phyloP scores from a whole-genome alignment of 495 filamentous ascomycete genomes.

The Talaromyces trachyspermus region DNA sequence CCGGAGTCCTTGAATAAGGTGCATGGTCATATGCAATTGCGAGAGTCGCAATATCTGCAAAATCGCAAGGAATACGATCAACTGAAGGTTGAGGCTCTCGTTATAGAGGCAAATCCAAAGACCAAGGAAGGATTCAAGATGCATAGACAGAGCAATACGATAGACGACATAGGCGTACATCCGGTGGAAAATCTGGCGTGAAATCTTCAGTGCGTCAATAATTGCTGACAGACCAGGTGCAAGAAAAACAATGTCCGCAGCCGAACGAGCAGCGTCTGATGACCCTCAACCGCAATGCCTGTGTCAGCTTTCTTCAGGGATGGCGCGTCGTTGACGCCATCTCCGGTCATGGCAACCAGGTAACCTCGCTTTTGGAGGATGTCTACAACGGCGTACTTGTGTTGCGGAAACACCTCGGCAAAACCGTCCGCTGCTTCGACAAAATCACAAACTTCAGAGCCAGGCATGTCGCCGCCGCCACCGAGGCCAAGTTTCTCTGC shows the following conservation, averaged over 20 bases:
- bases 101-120: constrained; percentile 86
- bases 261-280: constrained; percentile 85
- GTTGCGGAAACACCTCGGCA: constrained; percentile 90
- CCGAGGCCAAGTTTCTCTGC: constrained; percentile 77
- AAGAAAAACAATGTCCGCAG: constrained; percentile 90
- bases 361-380: constrained; percentile 93
- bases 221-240: constrained; percentile 87
- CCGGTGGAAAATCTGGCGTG: constrained; percentile 91
- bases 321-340: constrained; percentile 95
- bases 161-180: constrained; percentile 97
- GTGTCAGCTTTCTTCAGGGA: constrained; percentile 92
- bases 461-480: constrained; percentile 84
- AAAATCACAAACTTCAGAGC: constrained; percentile 88
- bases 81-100: constrained; percentile 71
- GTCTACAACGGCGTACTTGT: constrained; percentile 96
- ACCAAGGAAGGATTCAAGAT: constrained; percentile 83
- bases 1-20: constrained; percentile 74
- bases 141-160: constrained; percentile 86
- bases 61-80: constrained; percentile 89
- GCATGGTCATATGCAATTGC: constrained; percentile 93
- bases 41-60: constrained; percentile 91
- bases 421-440: constrained; percentile 94
- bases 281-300: constrained; percentile 87
- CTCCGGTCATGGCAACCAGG: constrained; percentile 96
- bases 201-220: constrained; percentile 88